Base-by-base conservation (phyloP, 2,329 filamentous ascomycete species). In the Trichoderma endophyticum region DNA sequence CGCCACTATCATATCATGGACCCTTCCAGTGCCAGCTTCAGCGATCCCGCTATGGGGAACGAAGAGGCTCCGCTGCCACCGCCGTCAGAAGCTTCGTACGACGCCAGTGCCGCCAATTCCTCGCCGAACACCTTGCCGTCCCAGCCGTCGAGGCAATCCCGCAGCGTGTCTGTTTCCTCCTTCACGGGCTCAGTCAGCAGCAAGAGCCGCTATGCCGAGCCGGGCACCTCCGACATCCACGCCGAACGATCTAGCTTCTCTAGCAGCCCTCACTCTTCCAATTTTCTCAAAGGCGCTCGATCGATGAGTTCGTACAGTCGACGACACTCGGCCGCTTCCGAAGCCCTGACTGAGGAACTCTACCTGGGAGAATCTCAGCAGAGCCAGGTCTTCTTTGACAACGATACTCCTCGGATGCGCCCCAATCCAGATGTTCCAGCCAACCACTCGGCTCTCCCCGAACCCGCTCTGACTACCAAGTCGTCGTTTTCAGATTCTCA, bases 231-330 rank as follows among this genome's bases (percentile, higher is more conserved):
- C 73, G 85, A 86, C 71, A 84, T 84, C 74, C 85, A 88, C 79
- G 85, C 87, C 74, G 88, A 89, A 72, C 85, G 86, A 77, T 85
- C 89, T 71, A 91, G 85, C 79, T 84, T 91, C 73, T 91, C 88
- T 75, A 91, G 92, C 70, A 73, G 76, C 71, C 89, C 90, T 51
- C 86, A 89, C 71, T 85, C 86, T 34, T 78, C 59, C 28, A 79
- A 80, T 73, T 80, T 85, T 14, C 76, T 85, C 70, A 84, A 79
- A 72, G 82, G 81, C 70, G 81, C 84, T 73, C 81, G 82, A 73
- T 80, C 82, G 65, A 80, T 80, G 81, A 75, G n/a, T 34, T 73
- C 83, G 74, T 78, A 83, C 77, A 79, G 81, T 78, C 79, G 86
- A 78, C 76, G 84, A 78, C 80, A 83, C 74, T 85, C 86, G 26